phyloP scores from a whole-genome alignment of 2,329 filamentous ascomycete species.

The Monosporascus sp. region DNA sequence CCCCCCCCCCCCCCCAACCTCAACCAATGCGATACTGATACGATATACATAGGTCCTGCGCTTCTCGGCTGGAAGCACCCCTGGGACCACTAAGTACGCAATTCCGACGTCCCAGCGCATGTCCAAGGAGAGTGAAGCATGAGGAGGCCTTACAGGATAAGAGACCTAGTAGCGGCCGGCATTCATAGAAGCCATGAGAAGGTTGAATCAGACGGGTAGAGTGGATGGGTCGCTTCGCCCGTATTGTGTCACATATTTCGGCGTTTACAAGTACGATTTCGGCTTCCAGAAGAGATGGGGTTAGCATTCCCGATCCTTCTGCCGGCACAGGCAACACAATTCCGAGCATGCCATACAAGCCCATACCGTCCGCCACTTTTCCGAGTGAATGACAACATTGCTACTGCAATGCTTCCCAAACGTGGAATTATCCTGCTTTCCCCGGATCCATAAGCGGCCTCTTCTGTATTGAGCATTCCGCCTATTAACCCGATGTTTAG shows the following conservation, averaged over 20 bases:
- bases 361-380: too few relatives aligned
- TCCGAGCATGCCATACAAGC: slow-evolving; percentile 64
- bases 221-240: neutral
- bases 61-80: slow-evolving; percentile 93
- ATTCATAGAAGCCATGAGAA: slow-evolving; percentile 7
- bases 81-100: slow-evolving; percentile 73
- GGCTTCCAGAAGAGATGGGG: slow-evolving; percentile 60
- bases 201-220: neutral
- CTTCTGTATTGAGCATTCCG: too few relatives aligned
- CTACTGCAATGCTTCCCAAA: too few relatives aligned
- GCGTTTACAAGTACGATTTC: slow-evolving; percentile 9
- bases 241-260: slow-evolving; percentile 7
- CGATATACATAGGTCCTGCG: slow-evolving; percentile 52
- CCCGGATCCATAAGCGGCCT: too few relatives aligned
- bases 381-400: too few relatives aligned
- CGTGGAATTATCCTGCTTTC: too few relatives aligned
- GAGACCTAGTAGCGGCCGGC: neutral
- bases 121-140: slow-evolving; percentile 2
- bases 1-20: neutral
- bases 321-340: slow-evolving; percentile 58
- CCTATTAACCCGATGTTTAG: too few relatives aligned
- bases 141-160: slow-evolving; percentile 2
- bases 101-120: neutral
- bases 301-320: slow-evolving; percentile 65
- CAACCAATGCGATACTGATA: slow-evolving; percentile 13